A percentile compares a stretch with the other conserved stretches of the same genome.
phyloP scores from a whole-genome alignment of 805 yeast genomes.

The Saccharomycopsis guyanensis region DNA sequence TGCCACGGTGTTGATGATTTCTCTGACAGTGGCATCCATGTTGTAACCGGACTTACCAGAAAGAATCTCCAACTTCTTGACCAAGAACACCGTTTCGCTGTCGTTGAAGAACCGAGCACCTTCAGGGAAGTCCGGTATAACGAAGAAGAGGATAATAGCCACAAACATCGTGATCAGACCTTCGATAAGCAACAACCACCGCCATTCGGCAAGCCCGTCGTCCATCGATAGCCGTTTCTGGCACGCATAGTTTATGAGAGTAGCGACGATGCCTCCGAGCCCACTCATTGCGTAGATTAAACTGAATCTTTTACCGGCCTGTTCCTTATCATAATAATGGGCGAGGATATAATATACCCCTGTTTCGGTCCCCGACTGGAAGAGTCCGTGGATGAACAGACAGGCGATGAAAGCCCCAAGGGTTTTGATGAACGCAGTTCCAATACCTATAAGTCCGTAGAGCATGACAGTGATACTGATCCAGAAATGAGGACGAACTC shows the following conservation, averaged over 20 bases:
- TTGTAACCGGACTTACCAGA: conserved; percentile 41
- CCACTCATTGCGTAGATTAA: conserved; percentile 22
- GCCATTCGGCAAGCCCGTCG: conserved; percentile 39
- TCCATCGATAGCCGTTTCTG: conserved; percentile 39
- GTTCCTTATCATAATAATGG: conserved; percentile 50
- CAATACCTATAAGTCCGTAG: conserved; percentile 56
- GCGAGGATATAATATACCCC: conserved; percentile 63
- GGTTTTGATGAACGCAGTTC: conserved; percentile 53
- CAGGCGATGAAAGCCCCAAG: conserved; percentile 53
- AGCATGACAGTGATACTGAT: conserved; percentile 45
- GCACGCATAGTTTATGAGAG: conserved; percentile 43
- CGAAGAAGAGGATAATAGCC: conserved; percentile 34
- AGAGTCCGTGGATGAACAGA: conserved; percentile 55
- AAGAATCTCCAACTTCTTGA: conserved; percentile 47
- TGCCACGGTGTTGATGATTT: conserved; percentile 41
- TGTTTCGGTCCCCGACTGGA: conserved; percentile 68
- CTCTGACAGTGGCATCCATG: conserved; percentile 36
- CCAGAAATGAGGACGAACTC: conserved; percentile 57
- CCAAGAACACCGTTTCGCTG: conserved; percentile 46
- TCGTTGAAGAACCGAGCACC: conserved; percentile 45
- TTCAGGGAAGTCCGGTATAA: conserved; percentile 69
- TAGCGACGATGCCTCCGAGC: conserved; percentile 1
- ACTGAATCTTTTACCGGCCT: conserved; percentile 55
- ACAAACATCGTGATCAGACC: conserved; percentile 36
- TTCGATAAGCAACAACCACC: conserved; percentile 43